A percentile compares a stretch with the other conserved stretches of the same genome.
Conservation (phyloP, 139 green algal genomes). For the Coelastrella sp. region DNA sequence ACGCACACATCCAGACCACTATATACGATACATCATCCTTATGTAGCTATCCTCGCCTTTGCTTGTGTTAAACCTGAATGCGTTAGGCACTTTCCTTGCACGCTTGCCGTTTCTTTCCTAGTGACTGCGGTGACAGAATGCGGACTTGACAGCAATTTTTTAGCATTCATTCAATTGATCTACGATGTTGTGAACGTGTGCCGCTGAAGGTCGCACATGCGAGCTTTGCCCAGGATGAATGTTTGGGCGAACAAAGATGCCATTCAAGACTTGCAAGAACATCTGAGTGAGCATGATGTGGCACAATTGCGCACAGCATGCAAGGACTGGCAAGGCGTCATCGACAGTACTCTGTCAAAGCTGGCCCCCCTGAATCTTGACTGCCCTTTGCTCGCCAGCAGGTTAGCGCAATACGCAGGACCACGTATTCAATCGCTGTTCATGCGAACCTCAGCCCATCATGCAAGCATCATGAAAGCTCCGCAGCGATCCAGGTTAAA, state of each 20-base stretch:
- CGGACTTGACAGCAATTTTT: no score
- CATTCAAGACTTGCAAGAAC: conserved; percentile 22
- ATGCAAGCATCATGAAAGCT: no score
- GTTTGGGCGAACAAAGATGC: conserved; percentile 21
- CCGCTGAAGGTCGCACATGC: neutral
- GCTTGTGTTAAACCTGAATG: neutral
- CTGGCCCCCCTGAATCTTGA: conserved; percentile 11
- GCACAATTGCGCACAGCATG: neutral
- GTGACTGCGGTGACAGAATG: neutral
- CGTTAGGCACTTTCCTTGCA: neutral
- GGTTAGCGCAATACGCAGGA: neutral
- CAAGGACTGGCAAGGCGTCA: neutral
- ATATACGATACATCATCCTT: neutral
- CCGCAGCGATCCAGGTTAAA: no score
- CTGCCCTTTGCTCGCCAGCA: neutral
- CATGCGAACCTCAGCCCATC: no score
- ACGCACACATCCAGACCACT: neutral
- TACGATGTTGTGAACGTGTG: no score
- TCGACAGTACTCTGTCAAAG: neutral
- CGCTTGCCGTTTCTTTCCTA: neutral
- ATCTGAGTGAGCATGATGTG: neutral
- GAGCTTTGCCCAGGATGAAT: neutral
- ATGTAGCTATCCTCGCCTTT: neutral
- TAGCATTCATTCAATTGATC: no score
- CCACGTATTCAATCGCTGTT: no score